A percentile compares a stretch with the other conserved stretches of the same genome.
phyloP scores from a whole-genome alignment of 2,329 filamentous ascomycete species.

The Fonsecaea nubica region DNA sequence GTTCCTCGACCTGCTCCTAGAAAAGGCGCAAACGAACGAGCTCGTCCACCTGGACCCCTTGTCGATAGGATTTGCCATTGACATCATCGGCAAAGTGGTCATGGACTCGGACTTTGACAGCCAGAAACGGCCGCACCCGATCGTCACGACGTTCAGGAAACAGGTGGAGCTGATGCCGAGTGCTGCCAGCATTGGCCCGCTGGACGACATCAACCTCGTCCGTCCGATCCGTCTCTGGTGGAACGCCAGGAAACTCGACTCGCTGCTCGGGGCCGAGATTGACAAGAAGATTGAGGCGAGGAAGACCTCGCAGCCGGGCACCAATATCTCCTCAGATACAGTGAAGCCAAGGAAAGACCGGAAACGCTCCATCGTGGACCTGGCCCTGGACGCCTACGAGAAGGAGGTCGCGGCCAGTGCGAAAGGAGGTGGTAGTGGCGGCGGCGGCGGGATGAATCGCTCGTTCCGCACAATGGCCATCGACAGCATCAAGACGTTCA shows the following conservation, averaged over 20 bases:
- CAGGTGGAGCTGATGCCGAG: constrained; percentile 36
- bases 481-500: constrained; percentile 43
- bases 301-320: constrained; percentile 3
- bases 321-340: not conserved
- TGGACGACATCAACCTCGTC: constrained; percentile 27
- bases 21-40: constrained; percentile 36
- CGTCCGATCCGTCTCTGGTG: constrained; percentile 30
- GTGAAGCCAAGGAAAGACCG: constrained; percentile 28
- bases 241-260: constrained; percentile 36
- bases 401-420: constrained; percentile 24
- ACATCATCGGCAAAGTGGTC: constrained; percentile 44
- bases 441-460: constrained; percentile 7
- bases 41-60: constrained; percentile 41
- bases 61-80: constrained; percentile 43
- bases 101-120: constrained; percentile 40
- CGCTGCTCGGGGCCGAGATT: constrained; percentile 33
- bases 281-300: constrained; percentile 28
- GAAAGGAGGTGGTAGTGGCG: not conserved
- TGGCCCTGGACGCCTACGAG: constrained; percentile 38
- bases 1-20: constrained; percentile 40
- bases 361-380: constrained; percentile 36
- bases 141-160: constrained; percentile 40
- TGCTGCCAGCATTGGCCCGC: constrained; percentile 16
- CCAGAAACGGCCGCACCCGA: constrained; percentile 37
- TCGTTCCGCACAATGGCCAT: constrained; percentile 31